phyloP scores from a whole-genome alignment of 2,329 filamentous ascomycete species.

The Alternaria viburni region DNA sequence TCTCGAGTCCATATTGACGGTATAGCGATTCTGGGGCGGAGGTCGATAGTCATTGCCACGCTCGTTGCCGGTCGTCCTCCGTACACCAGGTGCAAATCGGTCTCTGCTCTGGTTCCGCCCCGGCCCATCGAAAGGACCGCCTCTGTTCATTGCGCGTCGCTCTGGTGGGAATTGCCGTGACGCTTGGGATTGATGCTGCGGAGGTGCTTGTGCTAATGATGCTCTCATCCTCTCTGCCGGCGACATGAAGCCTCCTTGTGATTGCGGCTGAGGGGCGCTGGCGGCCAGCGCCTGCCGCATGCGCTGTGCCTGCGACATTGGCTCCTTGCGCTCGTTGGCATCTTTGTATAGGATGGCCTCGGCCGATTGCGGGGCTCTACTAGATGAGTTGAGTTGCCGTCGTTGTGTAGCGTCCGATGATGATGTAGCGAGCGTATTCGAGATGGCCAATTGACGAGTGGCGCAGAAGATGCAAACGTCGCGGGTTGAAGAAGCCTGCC shows the following conservation, averaged over 20 bases:
- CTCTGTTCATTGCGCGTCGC: slow-evolving; percentile 21
- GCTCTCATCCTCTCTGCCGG: slow-evolving; percentile 27
- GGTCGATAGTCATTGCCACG: slow-evolving; percentile 6
- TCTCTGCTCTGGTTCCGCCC: slow-evolving; percentile 28
- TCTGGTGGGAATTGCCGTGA: slow-evolving; percentile 21
- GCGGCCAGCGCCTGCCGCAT: slow-evolving; percentile 35
- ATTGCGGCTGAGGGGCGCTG: slow-evolving; percentile 19
- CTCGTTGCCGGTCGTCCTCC: slow-evolving; percentile 5
- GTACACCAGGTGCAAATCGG: slow-evolving; percentile 16
- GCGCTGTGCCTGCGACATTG: slow-evolving; percentile 34
- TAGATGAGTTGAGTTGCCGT: slow-evolving; percentile 42
- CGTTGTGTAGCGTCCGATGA: slow-evolving; percentile 31
- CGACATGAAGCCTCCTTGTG: slow-evolving; percentile 22
- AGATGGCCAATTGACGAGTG: slow-evolving; percentile 38
- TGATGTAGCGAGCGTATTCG: slow-evolving; percentile 20
- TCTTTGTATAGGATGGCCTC: slow-evolving; percentile 37
- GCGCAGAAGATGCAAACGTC: slow-evolving; percentile 50
- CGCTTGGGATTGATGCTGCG: slow-evolving; percentile 12
- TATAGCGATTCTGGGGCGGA: slow-evolving; percentile 25
- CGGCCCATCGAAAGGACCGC: slow-evolving; percentile 18
- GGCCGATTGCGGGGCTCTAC: slow-evolving; percentile 38
- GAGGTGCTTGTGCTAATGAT: slow-evolving; percentile 11
- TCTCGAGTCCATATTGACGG: slow-evolving; percentile 41
- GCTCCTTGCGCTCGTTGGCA: slow-evolving; percentile 20
- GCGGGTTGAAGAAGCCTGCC: slow-evolving; percentile 43